Evolutionary conservation across 1,284 basidiomycete species (phyloP).

Genomic region (Fistulina hepatica): DNA sequence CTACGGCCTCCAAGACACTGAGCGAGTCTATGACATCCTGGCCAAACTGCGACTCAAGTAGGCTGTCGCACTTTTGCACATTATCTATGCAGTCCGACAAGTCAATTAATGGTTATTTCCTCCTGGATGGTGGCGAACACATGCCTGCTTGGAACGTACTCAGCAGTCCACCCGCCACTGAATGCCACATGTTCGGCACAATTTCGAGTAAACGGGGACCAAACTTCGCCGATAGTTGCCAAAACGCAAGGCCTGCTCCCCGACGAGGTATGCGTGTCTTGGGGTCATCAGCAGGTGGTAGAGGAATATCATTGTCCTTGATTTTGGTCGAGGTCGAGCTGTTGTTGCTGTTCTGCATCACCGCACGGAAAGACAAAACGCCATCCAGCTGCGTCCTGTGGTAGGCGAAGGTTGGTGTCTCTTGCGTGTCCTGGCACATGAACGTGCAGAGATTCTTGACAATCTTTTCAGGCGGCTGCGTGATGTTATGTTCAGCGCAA

Average conservation of each 20-base stretch:
- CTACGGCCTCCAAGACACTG: constrained; percentile 79
- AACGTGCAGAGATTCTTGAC: constrained; percentile 97
- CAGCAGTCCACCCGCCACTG: constrained; percentile 73
- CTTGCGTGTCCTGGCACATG: constrained; percentile 83
- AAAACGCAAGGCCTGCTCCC: constrained; percentile 81
- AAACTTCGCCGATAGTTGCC: constrained; percentile 70
- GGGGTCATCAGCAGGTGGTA: constrained; percentile 34
- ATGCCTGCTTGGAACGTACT: constrained; percentile 58
- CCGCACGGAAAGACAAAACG: constrained; percentile 62
- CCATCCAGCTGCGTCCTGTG: constrained; percentile 53
- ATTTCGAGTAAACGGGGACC: constrained; percentile 62
- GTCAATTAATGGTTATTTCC: constrained; percentile 7
- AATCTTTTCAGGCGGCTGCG: constrained; percentile 79
- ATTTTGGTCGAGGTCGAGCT: constrained; percentile 37
- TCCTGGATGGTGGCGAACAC: constrained; percentile 17
- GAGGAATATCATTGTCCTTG: constrained; percentile 28
- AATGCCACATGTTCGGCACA: constrained; percentile 91
- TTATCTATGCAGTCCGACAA: constrained; percentile 29
- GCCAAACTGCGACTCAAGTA: constrained; percentile 64
- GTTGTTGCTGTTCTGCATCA: constrained; percentile 21
- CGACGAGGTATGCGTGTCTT: constrained; percentile 54
- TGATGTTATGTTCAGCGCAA: constrained; percentile 59
- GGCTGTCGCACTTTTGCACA: constrained; percentile 42
- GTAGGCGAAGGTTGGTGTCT: constrained; percentile 82
- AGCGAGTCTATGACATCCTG: constrained; percentile 92